phyloP scores from a whole-genome alignment of 73 alveolate species.

The Paramecium pentaurelia region DNA sequence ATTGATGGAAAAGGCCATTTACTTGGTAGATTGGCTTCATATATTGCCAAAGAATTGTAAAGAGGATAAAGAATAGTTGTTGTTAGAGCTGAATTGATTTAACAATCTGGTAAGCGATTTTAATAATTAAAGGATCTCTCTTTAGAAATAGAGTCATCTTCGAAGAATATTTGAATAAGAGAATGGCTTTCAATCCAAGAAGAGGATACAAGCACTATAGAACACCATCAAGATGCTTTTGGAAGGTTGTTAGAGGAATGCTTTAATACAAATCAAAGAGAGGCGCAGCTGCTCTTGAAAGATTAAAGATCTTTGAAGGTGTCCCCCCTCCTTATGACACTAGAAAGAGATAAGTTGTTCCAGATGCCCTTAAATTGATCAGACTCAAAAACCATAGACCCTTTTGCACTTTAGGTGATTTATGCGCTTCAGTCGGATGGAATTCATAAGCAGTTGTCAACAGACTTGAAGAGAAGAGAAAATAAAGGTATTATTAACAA shows the following conservation, averaged over 20 bases:
- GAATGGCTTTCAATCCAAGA: slow-evolving; percentile 96
- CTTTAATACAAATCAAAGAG: slow-evolving; percentile 96
- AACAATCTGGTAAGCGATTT: slow-evolving; percentile 65
- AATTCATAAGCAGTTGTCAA: slow-evolving; percentile 79
- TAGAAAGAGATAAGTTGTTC: slow-evolving; percentile 90
- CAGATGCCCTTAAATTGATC: slow-evolving; percentile 90
- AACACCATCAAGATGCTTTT: slow-evolving; percentile 95
- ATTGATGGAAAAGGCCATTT: slow-evolving; percentile 98
- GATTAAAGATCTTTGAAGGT: slow-evolving; percentile 96
- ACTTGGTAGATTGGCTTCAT: slow-evolving; percentile 98
- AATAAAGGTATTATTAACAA: slow-evolving; percentile 44
- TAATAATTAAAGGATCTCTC: slow-evolving; percentile 41
- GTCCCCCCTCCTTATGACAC: slow-evolving; percentile 96
- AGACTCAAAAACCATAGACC: slow-evolving; percentile 83
- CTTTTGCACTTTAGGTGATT: slow-evolving; percentile 84
- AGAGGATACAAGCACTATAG: slow-evolving; percentile 96
- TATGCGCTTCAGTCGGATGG: slow-evolving; percentile 93
- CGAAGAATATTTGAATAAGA: slow-evolving; percentile 89
- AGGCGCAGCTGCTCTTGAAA: slow-evolving; percentile 95
- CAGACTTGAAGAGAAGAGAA: slow-evolving; percentile 91
- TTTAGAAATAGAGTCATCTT: slow-evolving; percentile 64
- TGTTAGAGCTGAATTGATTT: slow-evolving; percentile 90
- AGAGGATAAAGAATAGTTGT: slow-evolving; percentile 92
- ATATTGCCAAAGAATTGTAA: slow-evolving; percentile 95
- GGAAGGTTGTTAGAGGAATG: slow-evolving; percentile 91